phyloP scores from a whole-genome alignment of 805 yeast species.

The Candida hispaniensis region DNA sequence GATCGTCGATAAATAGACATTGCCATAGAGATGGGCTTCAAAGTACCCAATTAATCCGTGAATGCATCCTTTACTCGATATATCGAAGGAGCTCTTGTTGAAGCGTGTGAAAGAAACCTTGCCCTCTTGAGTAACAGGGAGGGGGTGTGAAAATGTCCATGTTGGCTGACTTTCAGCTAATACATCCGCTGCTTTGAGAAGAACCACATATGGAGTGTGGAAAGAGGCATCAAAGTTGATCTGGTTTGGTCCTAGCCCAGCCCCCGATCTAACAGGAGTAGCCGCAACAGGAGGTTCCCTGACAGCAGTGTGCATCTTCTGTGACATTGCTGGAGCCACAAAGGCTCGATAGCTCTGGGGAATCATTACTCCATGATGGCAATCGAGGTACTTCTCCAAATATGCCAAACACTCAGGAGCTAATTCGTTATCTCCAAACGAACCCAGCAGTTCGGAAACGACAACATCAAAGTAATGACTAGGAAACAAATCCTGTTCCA shows the following conservation, averaged over 20 bases:
- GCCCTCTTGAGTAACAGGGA: slow-evolving; percentile 6
- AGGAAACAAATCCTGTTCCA: no score
- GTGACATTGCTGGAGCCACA: slow-evolving; percentile 58
- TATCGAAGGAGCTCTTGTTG: slow-evolving; percentile 34
- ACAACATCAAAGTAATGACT: slow-evolving; percentile 43
- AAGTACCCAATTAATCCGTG: slow-evolving; percentile 75
- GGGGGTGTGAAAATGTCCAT: slow-evolving; percentile 57
- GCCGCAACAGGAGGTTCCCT: slow-evolving; percentile 15
- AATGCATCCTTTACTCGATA: slow-evolving; percentile 41
- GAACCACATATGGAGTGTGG: slow-evolving; percentile 38
- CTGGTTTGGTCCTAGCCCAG: slow-evolving; percentile 6
- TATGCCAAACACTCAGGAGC: slow-evolving; percentile 68
- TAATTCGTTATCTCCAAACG: slow-evolving; percentile 87
- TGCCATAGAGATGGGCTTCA: slow-evolving; percentile 55
- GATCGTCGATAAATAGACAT: slow-evolving; percentile 42
- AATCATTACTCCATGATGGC: slow-evolving; percentile 42
- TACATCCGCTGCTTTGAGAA: slow-evolving; percentile 34
- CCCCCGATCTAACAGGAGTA: slow-evolving; percentile 1
- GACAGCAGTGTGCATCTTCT: slow-evolving; percentile 34
- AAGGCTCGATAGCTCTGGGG: slow-evolving; percentile 51
- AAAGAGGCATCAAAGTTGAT: slow-evolving; percentile 16
- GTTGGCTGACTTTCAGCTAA: slow-evolving; percentile 37
- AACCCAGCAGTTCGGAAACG: slow-evolving; percentile 75
- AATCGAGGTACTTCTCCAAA: slow-evolving; percentile 34
- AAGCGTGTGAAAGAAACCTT: slow-evolving; percentile 22